A percentile compares a stretch with the other conserved stretches of the same genome.
Conservation (phyloP, 2,329 filamentous ascomycete genomes). For the Conoideocrella luteorostrata region DNA sequence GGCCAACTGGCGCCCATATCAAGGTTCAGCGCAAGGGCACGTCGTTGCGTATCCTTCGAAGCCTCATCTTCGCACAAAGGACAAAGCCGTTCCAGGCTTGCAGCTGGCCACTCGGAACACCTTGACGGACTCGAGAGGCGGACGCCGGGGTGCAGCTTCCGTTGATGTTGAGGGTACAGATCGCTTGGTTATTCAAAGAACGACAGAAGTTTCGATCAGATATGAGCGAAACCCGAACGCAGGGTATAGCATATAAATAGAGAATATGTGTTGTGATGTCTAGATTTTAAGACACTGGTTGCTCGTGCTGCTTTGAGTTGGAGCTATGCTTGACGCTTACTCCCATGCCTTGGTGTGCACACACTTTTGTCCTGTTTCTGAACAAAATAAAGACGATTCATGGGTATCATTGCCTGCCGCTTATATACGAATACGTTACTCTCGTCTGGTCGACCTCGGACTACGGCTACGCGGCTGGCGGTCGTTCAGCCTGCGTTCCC, state of each 20-base stretch:
- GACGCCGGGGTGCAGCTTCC: not conserved
- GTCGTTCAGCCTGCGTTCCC: conserved; percentile 15
- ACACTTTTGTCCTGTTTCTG: too few species aligned
- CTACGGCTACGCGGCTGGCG: conserved; percentile 10
- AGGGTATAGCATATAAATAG: not conserved
- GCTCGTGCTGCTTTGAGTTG: too few species aligned
- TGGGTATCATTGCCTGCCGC: too few species aligned
- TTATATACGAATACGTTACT: too few species aligned
- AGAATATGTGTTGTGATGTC: too few species aligned
- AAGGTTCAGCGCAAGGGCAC: conserved; percentile 1
- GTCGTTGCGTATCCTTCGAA: conserved; percentile 2
- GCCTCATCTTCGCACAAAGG: not conserved
- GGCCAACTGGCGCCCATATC: conserved; percentile 6
- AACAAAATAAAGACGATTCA: too few species aligned
- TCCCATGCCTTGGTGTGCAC: too few species aligned
- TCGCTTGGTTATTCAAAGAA: conserved; percentile 6
- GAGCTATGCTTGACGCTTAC: too few species aligned
- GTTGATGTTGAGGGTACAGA: not conserved
- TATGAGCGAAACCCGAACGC: conserved; percentile 1
- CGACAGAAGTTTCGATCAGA: conserved; percentile 5
- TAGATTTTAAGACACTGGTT: too few species aligned
- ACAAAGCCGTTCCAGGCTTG: not conserved
- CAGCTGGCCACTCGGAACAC: not conserved
- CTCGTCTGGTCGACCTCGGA: not conserved
- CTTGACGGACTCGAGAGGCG: not conserved